Base-by-base conservation (phyloP, 225 moss, liverwort and hornwort genomes). In the Anthoceros angustus region DNA sequence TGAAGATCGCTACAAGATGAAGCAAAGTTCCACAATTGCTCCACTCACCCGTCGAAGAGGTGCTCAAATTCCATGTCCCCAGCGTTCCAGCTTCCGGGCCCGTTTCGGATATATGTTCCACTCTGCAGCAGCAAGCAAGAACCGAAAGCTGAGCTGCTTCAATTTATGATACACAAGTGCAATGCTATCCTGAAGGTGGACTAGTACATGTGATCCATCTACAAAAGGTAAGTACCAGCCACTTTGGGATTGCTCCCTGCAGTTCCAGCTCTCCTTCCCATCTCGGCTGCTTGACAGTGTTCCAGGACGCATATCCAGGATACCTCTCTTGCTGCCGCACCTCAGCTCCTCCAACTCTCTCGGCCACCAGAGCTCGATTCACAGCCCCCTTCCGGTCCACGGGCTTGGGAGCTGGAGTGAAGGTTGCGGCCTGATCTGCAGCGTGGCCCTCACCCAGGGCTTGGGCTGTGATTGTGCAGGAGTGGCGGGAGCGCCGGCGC, bases 51-150 rank as follows among this genome's bases (percentile, higher is more conserved):
- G 41, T 76, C 76, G 62, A 76, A 76, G 42, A 76, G 62, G 66
- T 76, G 76, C 18, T 68, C 68, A 66, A 72, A 72, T 14, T 76
- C 76, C 10, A 66, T 61, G 8, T 66, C 72, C 40, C 71, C 76
- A n/a, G 69, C 69, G 2, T 66, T 15, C 72, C 72, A 76, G 65
- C 68, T 62, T 40, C 76, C 76, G 40, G 76, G 76, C 72, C 76
- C 76, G 42, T 76, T 76, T 40, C 76, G 69, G n/a, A 76, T 42
- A 62, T 76, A 76, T 32, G 76, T 76, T 12, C 76, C 76, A 63
- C 42, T 66, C 76, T 76, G 68, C 64, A 61, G 10, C 64, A 61
- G 14, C 24, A 60, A 14, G 3, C 42, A 32, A 55, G 45, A 24
- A n/a, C 16, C 5, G 7, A 38, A 7, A 42, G 6, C 32, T 32